These are phyloP conservation scores for Nissolia schottii DNA, from an alignment of 306 rosid species.

Conservation along the genomic window DNA sequence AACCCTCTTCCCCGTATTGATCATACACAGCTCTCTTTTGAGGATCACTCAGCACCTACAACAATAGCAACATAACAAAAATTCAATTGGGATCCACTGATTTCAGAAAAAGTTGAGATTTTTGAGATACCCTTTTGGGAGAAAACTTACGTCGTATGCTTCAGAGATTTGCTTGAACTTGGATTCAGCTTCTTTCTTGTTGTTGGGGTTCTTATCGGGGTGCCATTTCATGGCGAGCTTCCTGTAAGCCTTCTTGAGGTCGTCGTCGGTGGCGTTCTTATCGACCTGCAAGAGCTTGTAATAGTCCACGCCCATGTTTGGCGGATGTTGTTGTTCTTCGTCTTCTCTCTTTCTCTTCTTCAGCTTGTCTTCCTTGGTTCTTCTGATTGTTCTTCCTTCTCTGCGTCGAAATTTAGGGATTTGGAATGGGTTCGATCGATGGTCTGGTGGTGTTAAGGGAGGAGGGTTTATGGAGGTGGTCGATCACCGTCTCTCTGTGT, in stretches of 20 bases:
- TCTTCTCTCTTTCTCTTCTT: conserved; percentile 29
- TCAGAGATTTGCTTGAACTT: conserved; percentile 60
- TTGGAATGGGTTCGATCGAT: neutral
- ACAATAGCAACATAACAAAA: neutral
- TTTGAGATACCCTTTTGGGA: neutral
- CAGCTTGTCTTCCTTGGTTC: neutral
- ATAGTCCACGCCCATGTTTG: conserved; percentile 53
- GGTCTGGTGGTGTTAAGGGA: too few relatives aligned
- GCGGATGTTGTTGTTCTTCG: neutral
- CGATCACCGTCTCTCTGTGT: neutral
- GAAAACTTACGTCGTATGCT: conserved; percentile 48
- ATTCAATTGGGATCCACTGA: neutral
- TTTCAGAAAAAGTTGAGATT: neutral
- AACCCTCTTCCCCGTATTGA: conserved; percentile 57
- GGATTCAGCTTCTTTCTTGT: conserved; percentile 55
- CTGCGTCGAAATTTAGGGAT: neutral
- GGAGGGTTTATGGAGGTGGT: neutral
- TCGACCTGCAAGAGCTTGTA: conserved; percentile 60
- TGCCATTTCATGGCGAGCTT: conserved; percentile 78
- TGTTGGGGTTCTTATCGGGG: conserved; percentile 56
- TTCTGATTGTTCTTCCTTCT: neutral
- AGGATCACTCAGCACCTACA: conserved; percentile 65
- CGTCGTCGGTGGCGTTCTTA: conserved; percentile 48
- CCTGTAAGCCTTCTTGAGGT: conserved; percentile 51
- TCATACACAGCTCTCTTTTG: conserved; percentile 54